Evolutionary conservation across 2,329 filamentous ascomycete genomes (phyloP), one percentile per base, ranked within the genome.

Genomic region (Chaetomiaceae sp.): DNA sequence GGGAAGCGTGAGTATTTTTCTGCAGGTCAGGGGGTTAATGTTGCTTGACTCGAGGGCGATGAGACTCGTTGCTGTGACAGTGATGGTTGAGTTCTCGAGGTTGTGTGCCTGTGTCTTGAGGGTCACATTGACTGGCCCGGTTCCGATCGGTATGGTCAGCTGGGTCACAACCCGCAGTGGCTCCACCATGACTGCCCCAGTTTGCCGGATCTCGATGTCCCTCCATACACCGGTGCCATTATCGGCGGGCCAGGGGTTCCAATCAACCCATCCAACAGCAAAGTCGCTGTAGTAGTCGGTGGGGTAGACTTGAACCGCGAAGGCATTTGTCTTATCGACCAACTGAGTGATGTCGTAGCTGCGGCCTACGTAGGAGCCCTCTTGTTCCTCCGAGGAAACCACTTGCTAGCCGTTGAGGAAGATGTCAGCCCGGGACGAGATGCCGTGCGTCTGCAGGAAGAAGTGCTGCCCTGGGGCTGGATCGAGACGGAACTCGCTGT

Each of bases 171-270:
- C 67, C 7, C 75, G 69, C 19, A 78, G 56, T 0, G 73, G 63
- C 0, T 69, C 73, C 44, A 77, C 57, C 2, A 68, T 64, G 1
- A 81, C 71, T 0, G 75, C 61, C 0, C 81, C 80, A 0, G 77
- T 82, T 61, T 78, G 72, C 44, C 73, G 76, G 37, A 85, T 48
- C 30, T 73, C 71, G 1, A 85, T 68, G 37, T 83, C 68, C 5
- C 82, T 71, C 82, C 82, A 85, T 8, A 85, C 68, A 0, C 81
- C 81, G 0, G 79, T 82, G 2, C 81, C 81, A 41, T 83, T 83
- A 60, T 85, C 81, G 0, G 78, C 73, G 0, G 81, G 78, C 48
- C 76, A 75, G 0, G 79, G 79, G 48, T 83, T 83, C 80, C 81
- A 83, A 58, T 83, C 80, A 0, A 80, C 74, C 49, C 81, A 84